phyloP scores from a whole-genome alignment of 1,139 yeast genomes.

The Magnusiomyces suaveolens region DNA sequence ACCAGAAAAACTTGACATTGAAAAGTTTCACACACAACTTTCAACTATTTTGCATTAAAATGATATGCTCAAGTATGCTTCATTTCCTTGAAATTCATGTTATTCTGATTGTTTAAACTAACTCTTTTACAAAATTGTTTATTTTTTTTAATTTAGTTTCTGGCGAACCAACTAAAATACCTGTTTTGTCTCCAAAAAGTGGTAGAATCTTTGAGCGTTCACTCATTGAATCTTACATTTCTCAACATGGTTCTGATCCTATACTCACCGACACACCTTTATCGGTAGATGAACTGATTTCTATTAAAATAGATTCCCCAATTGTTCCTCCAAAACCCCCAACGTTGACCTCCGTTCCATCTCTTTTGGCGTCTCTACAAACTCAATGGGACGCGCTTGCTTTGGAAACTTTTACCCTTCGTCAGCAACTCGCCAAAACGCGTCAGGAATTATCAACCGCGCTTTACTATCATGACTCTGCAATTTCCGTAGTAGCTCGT shows the following conservation, averaged over 20 bases:
- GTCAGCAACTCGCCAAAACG: slow-evolving; percentile 59
- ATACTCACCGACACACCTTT: slow-evolving; percentile 47
- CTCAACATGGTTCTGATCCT: slow-evolving; percentile 68
- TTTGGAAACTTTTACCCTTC: slow-evolving; percentile 64
- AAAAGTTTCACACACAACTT: not conserved
- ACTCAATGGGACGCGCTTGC: slow-evolving; percentile 87
- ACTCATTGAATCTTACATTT: slow-evolving; percentile 52
- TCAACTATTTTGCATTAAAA: slow-evolving; percentile 6
- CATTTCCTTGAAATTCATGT: no score
- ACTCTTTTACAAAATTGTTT: not conserved
- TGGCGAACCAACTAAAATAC: slow-evolving; percentile 56
- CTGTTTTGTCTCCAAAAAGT: slow-evolving; percentile 71
- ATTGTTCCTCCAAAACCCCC: slow-evolving; percentile 43
- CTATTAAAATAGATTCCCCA: slow-evolving; percentile 34
- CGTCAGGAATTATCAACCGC: slow-evolving; percentile 69
- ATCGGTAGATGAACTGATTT: slow-evolving; percentile 48
- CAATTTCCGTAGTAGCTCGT: slow-evolving; percentile 72
- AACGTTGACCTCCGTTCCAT: slow-evolving; percentile 61
- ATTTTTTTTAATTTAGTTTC: slow-evolving; percentile 36
- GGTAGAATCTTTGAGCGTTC: slow-evolving; percentile 61
- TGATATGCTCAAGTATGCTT: slow-evolving; percentile 29
- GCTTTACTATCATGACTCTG: slow-evolving; percentile 81
- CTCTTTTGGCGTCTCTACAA: slow-evolving; percentile 63
- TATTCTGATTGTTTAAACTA: not conserved
- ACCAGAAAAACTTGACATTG: not conserved